Base-by-base conservation (phyloP, 371 early-diverging fungal species). In the Aphelidium insulamus region DNA sequence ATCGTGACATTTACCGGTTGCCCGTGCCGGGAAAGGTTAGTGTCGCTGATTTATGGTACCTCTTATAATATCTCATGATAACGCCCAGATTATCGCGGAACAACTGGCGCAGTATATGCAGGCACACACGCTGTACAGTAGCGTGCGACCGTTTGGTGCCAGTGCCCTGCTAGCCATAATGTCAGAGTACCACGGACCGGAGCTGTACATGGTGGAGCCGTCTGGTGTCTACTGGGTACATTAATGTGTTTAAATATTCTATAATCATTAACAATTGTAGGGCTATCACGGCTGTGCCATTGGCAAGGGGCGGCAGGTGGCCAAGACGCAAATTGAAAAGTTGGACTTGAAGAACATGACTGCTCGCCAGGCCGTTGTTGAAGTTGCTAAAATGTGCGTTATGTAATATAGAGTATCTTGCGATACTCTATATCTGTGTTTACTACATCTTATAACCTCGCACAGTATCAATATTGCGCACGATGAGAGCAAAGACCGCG, bases 311-410 rank as follows among this genome's bases (percentile, higher is more conserved):
- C 75, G 82, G 39, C 86, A 87, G 48, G 77, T 82, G 22, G 97
- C 92, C 33, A 91, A 86, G 57, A 87, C 92, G 15, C 92, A 91
- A 52, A 69, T 95, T 32, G 97, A 95, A 40, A 95, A 92, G 54
- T 62, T 95, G 31, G 73, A 88, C 38, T 53, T 91, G 31, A 62
- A 66, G 7, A 64, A 77, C 23, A 56, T 95, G 67, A 72, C 81
- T 8, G 74, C 66, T 31, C 71, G 72, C 18, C 77, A 95, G 43
- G 92, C 88, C 18, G 80, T 85, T 21, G 83, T 77, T 51, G 82
- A 84, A 39, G 91, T 86, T 26, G 87, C 97, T 2, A 63, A 83
- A 52, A 92, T 95, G 80, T 80, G 61, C 19, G 14, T 17, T 21
- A 10, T 23, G 25, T 28, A 21, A 10, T 32, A 17, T 20, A 15